Evolutionary conservation across 192 early-diverging fungal species (phyloP), one percentile per base, ranked within the genome.

Genomic region (Entomortierella lignicola): DNA sequence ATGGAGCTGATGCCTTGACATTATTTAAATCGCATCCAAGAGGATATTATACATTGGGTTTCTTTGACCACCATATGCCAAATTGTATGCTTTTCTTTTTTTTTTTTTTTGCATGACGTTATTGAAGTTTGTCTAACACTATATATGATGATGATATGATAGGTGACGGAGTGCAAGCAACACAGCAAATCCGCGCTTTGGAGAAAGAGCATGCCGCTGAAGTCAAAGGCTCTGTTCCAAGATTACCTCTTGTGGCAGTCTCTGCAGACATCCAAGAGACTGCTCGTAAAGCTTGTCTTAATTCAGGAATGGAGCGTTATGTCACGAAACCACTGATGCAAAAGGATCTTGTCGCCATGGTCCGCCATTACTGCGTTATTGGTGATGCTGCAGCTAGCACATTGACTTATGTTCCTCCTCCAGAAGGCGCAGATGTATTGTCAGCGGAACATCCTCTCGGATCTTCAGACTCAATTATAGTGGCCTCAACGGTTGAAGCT

Each of bases 11-110:
- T 48, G 85, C 85, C 13, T 44, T 84, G 25, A 41, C 64, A 0
- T 30, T 81, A 26, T 86, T 83, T 69, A 75, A 71, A 12, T 55
- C 70, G 2, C 80, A 84, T 56, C 83, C 82, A 12, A 55, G 66
- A 27, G 68, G 81, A 31, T 84, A 82, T 44, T 86, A 80, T 43
- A 71, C 75, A 20, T 66, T 86, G 70, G 85, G 72, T 4, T 84
- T 86, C 51, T 86, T 86, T 81, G 85, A 86, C 67, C 85, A 86
- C 56, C 85, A 86, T 64, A 86, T 86, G 85, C 85, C 83, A 11
- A 70, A 70, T 57, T 79, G 75, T 66, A 74, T n/a, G n/a, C n/a
- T n/a, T n/a, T n/a, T n/a, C n/a, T n/a, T n/a, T n/a, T n/a, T n/a
- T n/a, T n/a, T n/a, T n/a, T n/a, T n/a, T n/a, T n/a, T n/a, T n/a